Evolutionary conservation across 2,329 filamentous ascomycete genomes (phyloP), one percentile per base, ranked within the genome.

Genomic region (Aspergillus ruber): DNA sequence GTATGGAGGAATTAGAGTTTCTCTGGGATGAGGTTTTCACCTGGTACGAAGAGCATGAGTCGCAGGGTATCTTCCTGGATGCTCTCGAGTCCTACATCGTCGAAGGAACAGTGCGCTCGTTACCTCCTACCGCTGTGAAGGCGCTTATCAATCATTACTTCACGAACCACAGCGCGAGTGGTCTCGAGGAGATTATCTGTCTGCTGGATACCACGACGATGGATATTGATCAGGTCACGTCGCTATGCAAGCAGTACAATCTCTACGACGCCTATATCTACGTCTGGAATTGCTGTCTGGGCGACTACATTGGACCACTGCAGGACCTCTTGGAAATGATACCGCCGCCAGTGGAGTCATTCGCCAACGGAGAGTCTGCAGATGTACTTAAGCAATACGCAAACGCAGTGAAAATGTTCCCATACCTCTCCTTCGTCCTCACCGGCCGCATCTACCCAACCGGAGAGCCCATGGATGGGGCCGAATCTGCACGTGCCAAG

Each of bases 221-320:
- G 63, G 94, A 98, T 64, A 83, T 98, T 56, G 91, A 98, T 64
- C 88, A 97, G 67, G 83, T 95, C 49, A 96, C 91, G 0, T 79
- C 80, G 10, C 75, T 98, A 20, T 98, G 93, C 76, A 95, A 93
- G 66, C 85, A 91, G 63, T 84, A 97, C 65, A 82, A 86, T 55
- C 78, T 98, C 3, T 98, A 96, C 62, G 94, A 98, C 68, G 94
- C 93, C 2, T 80, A 96, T 48, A 90, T 94, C 39, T 96, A 97
- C 64, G 87, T 98, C 47, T 98, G 93, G 93, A 97, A 95, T 51
- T 85, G 88, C 66, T 90, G 89, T 2, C 74, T 98, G 23, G 75
- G 77, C 52, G 94, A 98, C 67, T 96, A 94, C 60, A 84, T 96
- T 52, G 94, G 90, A 1, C 91, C 93, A 1, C 75, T 97, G 48